phyloP scores from a whole-genome alignment of 257 asterid species.

The Capsicum chinense region DNA sequence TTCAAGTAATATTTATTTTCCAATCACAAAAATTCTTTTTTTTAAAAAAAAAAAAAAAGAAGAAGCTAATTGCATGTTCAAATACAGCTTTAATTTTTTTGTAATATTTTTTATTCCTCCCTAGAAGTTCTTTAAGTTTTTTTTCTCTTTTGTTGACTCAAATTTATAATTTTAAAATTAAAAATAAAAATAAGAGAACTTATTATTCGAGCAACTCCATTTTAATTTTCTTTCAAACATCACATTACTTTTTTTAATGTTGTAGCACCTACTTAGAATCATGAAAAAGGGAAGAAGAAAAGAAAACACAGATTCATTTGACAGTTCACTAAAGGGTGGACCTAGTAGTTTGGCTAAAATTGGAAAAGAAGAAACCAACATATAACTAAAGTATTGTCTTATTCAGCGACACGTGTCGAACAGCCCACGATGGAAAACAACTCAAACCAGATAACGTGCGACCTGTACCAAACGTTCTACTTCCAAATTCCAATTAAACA shows the following conservation, averaged over 20 bases:
- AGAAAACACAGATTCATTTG: not conserved
- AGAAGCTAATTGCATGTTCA: too few relatives aligned
- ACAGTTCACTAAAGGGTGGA: not conserved
- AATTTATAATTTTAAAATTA: too few relatives aligned
- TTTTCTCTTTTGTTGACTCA: too few relatives aligned
- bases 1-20: too few relatives aligned
- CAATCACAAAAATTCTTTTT: not conserved
- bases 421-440: constrained; percentile 23
- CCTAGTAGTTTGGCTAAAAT: not conserved
- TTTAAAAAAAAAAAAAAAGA: not conserved
- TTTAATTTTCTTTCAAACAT: too few relatives aligned
- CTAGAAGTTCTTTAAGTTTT: too few relatives aligned
- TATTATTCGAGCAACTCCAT: too few relatives aligned
- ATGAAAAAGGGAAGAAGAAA: not conserved
- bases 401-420: constrained; percentile 20
- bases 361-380: not conserved
- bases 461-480: not conserved
- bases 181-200: too few relatives aligned
- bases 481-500: not conserved
- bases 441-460: constrained; percentile 24
- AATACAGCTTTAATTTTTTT: not conserved
- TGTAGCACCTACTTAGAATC: not conserved
- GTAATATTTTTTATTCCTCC: too few relatives aligned
- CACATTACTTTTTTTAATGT: not conserved
- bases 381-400: constrained; percentile 16